Base-by-base conservation (phyloP, 805 yeast genomes). In the Saccharomycopsis sp. region DNA sequence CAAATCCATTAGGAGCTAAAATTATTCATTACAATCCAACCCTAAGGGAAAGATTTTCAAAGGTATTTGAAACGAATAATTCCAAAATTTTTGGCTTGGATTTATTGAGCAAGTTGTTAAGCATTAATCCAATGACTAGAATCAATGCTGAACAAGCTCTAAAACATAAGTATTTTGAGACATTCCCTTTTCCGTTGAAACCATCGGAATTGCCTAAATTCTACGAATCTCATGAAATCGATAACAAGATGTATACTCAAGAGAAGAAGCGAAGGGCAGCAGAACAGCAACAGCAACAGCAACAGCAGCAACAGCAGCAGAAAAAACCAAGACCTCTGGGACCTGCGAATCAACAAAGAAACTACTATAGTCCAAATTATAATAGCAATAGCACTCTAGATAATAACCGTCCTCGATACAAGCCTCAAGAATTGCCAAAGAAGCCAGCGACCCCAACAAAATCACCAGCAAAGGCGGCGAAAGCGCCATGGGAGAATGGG, bases 201-300 rank as follows among this genome's bases (percentile, higher is more conserved):
- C 74, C 72, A 14, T 62, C 87, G 6, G 41, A 50, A n/a, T 33
- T 47, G 16, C 51, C 49, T 11, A 19, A 20, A 13, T 84, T 82
- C 53, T 87, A 82, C 51, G 95, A 89, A 52, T 78, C 94, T 51
- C 97, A 93, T 60, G 97, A 90, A 61, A 75, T 88, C 23, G 96
- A 87, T 60, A 76, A 75, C 40, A 76, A 77, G 51, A 68, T 77
- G 51, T 70, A 73, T 63, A 71, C 70, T 59, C 66, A 66, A 59
- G 73, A 67, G 24, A 31, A 24, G n/a, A 41, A 45, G 9, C 11
- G 48, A 19, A 23, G 48, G 14, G 45, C 9, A 26, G 11, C 29
- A 13, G 29, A 9, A 26, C 13, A 13, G 29, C 13, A 13, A 13
- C 29, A 26, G 29, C 8, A 26, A 26, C 29, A 13, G 29, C 8